Conservation (phyloP, 345 rosid genomes). For the Linum trigynum region DNA sequence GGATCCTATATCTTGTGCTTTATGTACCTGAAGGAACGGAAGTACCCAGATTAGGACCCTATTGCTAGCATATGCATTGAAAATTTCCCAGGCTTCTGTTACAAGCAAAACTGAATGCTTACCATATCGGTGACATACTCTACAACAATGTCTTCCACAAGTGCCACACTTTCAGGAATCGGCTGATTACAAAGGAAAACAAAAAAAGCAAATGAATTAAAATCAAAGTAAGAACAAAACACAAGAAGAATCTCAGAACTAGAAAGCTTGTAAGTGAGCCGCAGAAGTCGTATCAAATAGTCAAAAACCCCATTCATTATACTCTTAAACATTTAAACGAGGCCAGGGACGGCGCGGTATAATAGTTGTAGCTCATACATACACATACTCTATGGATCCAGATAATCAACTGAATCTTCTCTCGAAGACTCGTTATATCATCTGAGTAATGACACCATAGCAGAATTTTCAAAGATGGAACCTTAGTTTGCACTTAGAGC, state of each 20-base stretch:
- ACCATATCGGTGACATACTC: constrained; percentile 91
- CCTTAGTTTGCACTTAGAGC: not conserved
- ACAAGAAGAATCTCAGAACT: not conserved
- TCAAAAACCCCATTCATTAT: too few species aligned
- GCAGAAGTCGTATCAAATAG: too few species aligned
- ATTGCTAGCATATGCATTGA: not conserved
- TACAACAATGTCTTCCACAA: constrained; percentile 85
- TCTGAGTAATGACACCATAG: not conserved
- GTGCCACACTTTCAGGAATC: constrained; percentile 85
- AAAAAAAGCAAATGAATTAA: not conserved
- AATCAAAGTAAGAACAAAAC: too few species aligned
- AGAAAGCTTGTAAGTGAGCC: not conserved
- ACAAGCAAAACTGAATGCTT: constrained; percentile 14
- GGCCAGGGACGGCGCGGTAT: too few species aligned
- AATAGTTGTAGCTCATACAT: too few species aligned
- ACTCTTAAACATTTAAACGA: too few species aligned
- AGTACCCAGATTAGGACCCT: not conserved
- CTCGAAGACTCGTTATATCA: not conserved
- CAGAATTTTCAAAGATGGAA: not conserved
- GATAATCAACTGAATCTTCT: not conserved
- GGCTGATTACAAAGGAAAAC: constrained; percentile 39
- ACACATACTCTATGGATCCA: not conserved
- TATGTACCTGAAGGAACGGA: constrained; percentile 48
- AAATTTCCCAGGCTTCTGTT: not conserved
- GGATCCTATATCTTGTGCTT: constrained; percentile 81